Percentiles rank a stretch among this genome's conserved stretches.
Evolutionary conservation across 306 rosid species (phyloP).

Genomic region (Quercus agrifolia): DNA sequence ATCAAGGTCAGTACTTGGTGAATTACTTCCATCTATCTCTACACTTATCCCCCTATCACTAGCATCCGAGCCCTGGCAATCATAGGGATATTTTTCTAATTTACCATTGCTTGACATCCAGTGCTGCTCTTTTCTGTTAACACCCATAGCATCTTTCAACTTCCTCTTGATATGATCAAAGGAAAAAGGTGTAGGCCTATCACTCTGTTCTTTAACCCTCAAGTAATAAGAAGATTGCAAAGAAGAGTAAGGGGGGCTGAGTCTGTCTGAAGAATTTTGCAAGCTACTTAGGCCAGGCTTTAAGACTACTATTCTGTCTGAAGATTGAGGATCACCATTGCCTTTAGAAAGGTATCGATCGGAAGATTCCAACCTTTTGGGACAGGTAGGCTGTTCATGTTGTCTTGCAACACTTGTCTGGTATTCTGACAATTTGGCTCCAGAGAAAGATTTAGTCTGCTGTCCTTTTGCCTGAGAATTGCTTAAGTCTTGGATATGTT

Average conservation of each 20-base stretch:
- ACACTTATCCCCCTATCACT: conserved; percentile 23
- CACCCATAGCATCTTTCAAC: conserved; percentile 45
- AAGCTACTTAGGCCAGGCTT: conserved; percentile 33
- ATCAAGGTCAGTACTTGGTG: conserved; percentile 3
- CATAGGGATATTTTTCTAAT: conserved; percentile 9
- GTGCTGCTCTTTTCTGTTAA: conserved; percentile 40
- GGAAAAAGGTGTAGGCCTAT: conserved; percentile 28
- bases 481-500: conserved; percentile 45
- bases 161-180: conserved; percentile 50
- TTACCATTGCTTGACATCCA: conserved; percentile 17
- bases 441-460: conserved; percentile 17
- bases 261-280: conserved; percentile 21
- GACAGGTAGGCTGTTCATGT: conserved; percentile 19
- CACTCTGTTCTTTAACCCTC: conserved; percentile 22
- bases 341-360: conserved; percentile 23
- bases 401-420: conserved; percentile 28
- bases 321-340: conserved; percentile 20
- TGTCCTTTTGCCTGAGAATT: conserved; percentile 41
- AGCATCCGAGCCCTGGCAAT: conserved; percentile 28
- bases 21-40: conserved; percentile 29
- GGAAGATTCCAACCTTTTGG: conserved; percentile 9
- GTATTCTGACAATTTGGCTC: conserved; percentile 21
- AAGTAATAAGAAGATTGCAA: conserved; percentile 26
- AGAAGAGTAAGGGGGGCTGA: conserved; percentile 18
- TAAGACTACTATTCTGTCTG: conserved; percentile 46